Evolutionary conservation across 1,139 yeast species (phyloP).

Genomic region (Zygoascus sp.): DNA sequence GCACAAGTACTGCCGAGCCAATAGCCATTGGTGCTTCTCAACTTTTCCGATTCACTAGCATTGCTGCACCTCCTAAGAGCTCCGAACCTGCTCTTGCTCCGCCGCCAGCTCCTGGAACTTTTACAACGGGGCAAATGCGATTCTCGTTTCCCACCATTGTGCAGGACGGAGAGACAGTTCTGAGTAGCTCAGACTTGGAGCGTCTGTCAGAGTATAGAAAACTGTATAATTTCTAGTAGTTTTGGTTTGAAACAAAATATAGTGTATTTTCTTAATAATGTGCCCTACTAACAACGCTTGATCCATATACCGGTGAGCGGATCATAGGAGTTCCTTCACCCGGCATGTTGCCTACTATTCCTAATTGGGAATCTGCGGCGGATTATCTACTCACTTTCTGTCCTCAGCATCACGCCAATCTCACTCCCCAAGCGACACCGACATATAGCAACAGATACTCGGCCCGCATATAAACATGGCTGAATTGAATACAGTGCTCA

Average conservation of each 20-base stretch:
- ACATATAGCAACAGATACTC: too few species aligned
- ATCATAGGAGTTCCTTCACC: too few species aligned
- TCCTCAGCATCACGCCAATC: neutral
- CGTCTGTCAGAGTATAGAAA: neutral
- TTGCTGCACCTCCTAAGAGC: too few species aligned
- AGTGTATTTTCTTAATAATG: neutral
- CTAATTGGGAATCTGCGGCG: neutral
- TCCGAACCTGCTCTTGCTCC: too few species aligned
- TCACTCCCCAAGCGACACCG: too few species aligned
- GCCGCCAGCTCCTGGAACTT: too few species aligned
- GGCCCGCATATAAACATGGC: constrained; percentile 2
- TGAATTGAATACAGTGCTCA: constrained; percentile 57
- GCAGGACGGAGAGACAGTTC: neutral
- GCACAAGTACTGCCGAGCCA: too few species aligned
- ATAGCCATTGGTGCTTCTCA: neutral
- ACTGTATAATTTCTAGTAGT: neutral
- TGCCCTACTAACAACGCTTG: neutral
- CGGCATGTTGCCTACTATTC: too few species aligned
- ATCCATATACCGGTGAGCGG: too few species aligned
- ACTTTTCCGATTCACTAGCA: neutral
- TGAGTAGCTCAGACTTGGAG: neutral
- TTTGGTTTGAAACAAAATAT: neutral
- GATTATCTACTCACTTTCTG: neutral
- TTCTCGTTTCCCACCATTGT: neutral
- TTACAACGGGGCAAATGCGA: neutral